phyloP scores from a whole-genome alignment of 495 filamentous ascomycete genomes.

The Chaetomidium leptoderma region DNA sequence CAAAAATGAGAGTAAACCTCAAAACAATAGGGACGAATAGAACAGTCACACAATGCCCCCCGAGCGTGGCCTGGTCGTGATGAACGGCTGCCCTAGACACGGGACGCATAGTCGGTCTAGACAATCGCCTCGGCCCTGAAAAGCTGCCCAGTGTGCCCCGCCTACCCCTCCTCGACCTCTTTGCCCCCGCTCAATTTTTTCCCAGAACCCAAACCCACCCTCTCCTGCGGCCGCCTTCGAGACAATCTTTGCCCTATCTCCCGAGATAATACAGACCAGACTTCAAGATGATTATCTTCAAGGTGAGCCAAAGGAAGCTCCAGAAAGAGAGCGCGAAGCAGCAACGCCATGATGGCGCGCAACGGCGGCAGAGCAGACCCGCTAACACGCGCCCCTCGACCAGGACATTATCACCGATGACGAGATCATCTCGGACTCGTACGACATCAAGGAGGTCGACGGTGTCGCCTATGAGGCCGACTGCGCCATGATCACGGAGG shows the following conservation, averaged over 20 bases:
- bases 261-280: constrained; percentile 5
- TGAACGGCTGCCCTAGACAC: neutral
- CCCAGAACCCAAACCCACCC: constrained; percentile 4
- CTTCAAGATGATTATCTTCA: constrained; percentile 85
- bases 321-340: constrained; percentile 24
- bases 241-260: constrained; percentile 15
- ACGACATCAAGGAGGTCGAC: constrained; percentile 69
- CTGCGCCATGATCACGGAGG: constrained; percentile 78
- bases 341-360: constrained; percentile 22
- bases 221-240: constrained; percentile 14
- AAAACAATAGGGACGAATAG: no score
- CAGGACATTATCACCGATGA: constrained; percentile 88
- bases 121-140: neutral
- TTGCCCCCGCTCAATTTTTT: constrained; percentile 22
- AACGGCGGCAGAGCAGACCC: neutral
- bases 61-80: neutral
- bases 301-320: constrained; percentile 53
- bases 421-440: constrained; percentile 95
- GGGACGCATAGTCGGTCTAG: neutral
- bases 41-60: no score
- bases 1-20: no score
- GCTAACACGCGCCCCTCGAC: constrained; percentile 16
- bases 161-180: constrained; percentile 29
- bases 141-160: constrained; percentile 27
- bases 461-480: constrained; percentile 79